Conservation (phyloP, 371 early-diverging fungal species). For the Rhizopus microsporus region DNA sequence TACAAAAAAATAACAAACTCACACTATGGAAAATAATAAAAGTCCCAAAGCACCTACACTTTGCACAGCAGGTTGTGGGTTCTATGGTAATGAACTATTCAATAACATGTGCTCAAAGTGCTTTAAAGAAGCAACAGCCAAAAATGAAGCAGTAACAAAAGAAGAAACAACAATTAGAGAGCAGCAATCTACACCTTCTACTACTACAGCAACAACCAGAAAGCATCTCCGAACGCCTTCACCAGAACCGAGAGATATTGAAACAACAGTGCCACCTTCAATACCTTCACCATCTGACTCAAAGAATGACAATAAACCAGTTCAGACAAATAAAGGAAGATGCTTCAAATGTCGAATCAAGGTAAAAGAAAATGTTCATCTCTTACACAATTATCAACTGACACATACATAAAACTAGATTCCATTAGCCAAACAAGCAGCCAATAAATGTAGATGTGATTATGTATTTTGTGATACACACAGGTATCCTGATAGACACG, state of each 20-base stretch:
- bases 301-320: slow-evolving; percentile 36
- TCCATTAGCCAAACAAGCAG: slow-evolving; percentile 79
- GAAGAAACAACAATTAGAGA: slow-evolving; percentile 15
- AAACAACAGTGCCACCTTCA: slow-evolving; percentile 14
- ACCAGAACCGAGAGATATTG: slow-evolving; percentile 19
- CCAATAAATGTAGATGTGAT: slow-evolving; percentile 80
- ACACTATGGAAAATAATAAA: slow-evolving; percentile 56
- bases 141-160: slow-evolving; percentile 42
- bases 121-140: slow-evolving; percentile 54
- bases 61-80: slow-evolving; percentile 69
- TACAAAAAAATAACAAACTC: background rate
- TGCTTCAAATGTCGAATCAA: slow-evolving; percentile 77
- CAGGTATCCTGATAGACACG: slow-evolving; percentile 74
- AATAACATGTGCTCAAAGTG: slow-evolving; percentile 85
- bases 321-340: slow-evolving; percentile 71
- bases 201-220: slow-evolving; percentile 12
- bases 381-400: no score
- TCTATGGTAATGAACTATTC: slow-evolving; percentile 60
- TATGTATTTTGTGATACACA: slow-evolving; percentile 83
- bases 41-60: slow-evolving; percentile 48
- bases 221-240: slow-evolving; percentile 42
- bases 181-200: slow-evolving; percentile 12
- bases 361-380: slow-evolving; percentile 29
- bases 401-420: slow-evolving; percentile 36
- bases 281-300: slow-evolving; percentile 21